A percentile compares a stretch with the other conserved stretches of the same genome.
Conservation (phyloP, 1,284 basidiomycete species). For the Serendipita sp. region DNA sequence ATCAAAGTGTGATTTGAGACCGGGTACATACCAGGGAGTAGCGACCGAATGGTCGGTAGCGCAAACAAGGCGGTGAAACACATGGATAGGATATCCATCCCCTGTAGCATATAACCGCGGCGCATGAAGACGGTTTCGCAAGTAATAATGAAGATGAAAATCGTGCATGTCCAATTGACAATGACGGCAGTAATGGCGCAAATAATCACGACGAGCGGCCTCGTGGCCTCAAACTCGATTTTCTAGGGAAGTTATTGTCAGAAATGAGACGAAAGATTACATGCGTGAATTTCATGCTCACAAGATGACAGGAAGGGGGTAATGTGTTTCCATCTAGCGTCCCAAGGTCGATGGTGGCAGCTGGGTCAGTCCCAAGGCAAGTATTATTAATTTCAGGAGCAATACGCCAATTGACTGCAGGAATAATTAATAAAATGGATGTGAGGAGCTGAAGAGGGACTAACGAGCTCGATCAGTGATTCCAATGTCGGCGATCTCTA, state of each 20-base stretch:
- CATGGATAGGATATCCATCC: neutral
- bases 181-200: neutral
- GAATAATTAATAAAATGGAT: neutral
- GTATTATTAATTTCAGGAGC: neutral
- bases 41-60: neutral
- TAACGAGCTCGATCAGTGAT: neutral
- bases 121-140: neutral
- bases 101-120: neutral
- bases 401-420: too few species aligned
- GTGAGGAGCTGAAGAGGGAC: neutral
- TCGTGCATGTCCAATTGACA: neutral
- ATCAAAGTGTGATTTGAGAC: too few species aligned
- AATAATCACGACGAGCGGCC: neutral
- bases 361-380: neutral
- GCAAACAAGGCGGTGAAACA: slow-evolving; percentile 1
- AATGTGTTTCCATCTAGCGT: neutral
- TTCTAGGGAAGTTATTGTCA: neutral
- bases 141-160: slow-evolving; percentile 1
- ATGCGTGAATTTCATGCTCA: neutral
- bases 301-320: neutral
- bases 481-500: neutral
- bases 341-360: neutral
- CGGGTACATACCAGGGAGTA: neutral
- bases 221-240: neutral
- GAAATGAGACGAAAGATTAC: neutral